Evolutionary conservation across 495 filamentous ascomycete species (phyloP).

Genomic region (Aspergillus nidulans): DNA sequence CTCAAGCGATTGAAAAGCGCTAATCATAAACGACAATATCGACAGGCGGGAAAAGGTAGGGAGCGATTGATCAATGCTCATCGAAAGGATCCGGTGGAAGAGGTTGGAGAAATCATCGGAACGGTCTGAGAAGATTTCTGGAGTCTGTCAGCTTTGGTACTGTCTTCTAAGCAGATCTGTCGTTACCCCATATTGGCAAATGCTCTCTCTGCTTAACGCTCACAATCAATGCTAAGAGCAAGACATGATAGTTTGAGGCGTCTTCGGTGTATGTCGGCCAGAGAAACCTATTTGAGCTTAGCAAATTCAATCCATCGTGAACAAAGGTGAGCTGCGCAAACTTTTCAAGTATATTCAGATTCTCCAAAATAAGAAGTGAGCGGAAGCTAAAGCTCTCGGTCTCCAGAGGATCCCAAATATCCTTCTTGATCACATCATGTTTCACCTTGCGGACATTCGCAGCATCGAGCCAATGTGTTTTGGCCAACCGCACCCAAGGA

Average conservation of each 20-base stretch:
- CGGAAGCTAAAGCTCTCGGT: conserved; percentile 70
- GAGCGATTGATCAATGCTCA: conserved; percentile 78
- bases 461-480: conserved; percentile 75
- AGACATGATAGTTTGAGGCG: conserved; percentile 83
- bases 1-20: conserved; percentile 91
- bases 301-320: conserved; percentile 3
- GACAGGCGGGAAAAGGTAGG: conserved; percentile 67
- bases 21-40: conserved; percentile 80
- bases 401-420: conserved; percentile 89
- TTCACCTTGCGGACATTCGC: conserved; percentile 69
- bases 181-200: conserved; percentile 77
- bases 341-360: conserved; percentile 86
- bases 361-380: conserved; percentile 78
- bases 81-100: conserved; percentile 84
- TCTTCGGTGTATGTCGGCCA: conserved; percentile 92
- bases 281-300: conserved; percentile 60
- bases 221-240: conserved; percentile 77
- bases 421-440: conserved; percentile 77
- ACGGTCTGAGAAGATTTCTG: conserved; percentile 70
- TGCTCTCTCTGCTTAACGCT: conserved; percentile 86
- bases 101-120: conserved; percentile 82
- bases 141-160: conserved; percentile 15
- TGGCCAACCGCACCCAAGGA: conserved; percentile 76
- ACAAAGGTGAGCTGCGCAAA: conserved; percentile 30
- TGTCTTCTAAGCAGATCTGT: background rate